Evolutionary conservation across 495 filamentous ascomycete genomes (phyloP), one percentile per base, ranked within the genome.

Genomic region (Penicillium parvum): DNA sequence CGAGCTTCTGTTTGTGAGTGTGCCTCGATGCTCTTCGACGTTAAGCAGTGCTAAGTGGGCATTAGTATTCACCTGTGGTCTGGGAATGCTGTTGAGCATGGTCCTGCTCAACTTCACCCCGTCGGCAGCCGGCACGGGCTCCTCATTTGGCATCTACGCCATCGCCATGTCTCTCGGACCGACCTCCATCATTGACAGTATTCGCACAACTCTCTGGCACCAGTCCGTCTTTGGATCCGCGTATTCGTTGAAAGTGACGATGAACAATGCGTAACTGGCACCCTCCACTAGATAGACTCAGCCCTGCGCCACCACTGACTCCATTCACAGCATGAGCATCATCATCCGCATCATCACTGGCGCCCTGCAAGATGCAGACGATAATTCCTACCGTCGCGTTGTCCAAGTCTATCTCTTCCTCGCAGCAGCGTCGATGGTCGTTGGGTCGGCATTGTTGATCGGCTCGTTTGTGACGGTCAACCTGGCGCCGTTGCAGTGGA

Each of bases 161-260:
- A 52, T 74, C 19, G 65, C 66, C 4, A 30, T 54, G 20, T 60
- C 64, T 0, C 40, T 75, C 7, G 68, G 69, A 7, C 67, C 65
- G 6, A 69, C 65, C 0, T 60, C 64, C 1, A 62, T 72, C 43
- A 72, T 72, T 26, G 69, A 72, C 37, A 55, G 68, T 30, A 71
- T 72, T 18, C 63, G 69, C 12, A 72, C 69, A 5, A 60, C 58
- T 2, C 48, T 72, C 9, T 72, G 64, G 62, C 56, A 74, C 22
- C 68, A 72, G 36, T 65, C 61, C 0, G 63, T 72, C 0, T 74
- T 70, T 45, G 67, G 68, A 2, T 66, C 67, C 3, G 71, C 67
- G 0, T 72, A 68, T 39, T 52, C 71, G 1, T 37, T 70, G 15
- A 72, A 72, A 29, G 57, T 72, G 21, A 69, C 68, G 25, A 71